These are phyloP conservation scores for Saccharomyces hybrid DNA, from an alignment of 1,139 yeast genomes.

Conservation along the genomic window DNA sequence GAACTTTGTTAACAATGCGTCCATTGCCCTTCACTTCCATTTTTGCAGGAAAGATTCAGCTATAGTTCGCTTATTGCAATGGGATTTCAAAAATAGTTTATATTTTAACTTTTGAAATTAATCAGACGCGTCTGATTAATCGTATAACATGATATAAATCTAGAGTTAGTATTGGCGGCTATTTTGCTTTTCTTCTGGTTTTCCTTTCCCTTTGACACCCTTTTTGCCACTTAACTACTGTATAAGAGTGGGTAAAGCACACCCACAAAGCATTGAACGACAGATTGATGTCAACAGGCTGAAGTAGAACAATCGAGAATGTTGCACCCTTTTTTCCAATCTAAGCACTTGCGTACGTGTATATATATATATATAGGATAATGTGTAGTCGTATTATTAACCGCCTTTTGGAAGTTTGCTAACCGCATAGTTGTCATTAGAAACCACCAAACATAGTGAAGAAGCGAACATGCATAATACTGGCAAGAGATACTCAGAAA, in stretches of 20 bases:
- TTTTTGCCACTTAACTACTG: not conserved
- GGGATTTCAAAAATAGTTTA: not conserved
- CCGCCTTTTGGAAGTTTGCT: not conserved
- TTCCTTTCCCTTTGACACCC: not conserved
- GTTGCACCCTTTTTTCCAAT: not conserved
- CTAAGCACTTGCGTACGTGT: not conserved
- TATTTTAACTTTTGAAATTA: not conserved
- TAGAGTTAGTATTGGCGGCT: not conserved
- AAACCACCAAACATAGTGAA: not conserved
- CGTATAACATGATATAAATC: not conserved
- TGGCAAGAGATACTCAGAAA: conserved; percentile 28
- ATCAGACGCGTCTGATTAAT: not conserved
- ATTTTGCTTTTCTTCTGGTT: not conserved
- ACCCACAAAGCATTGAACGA: not conserved
- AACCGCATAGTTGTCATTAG: not conserved
- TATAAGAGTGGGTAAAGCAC: not conserved
- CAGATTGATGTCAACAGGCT: not conserved
- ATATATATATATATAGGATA: not conserved
- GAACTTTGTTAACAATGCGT: conserved; percentile 13
- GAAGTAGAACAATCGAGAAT: not conserved
- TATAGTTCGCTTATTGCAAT: not conserved
- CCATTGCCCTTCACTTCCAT: conserved; percentile 8
- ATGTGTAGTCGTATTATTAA: not conserved
- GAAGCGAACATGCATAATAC: conserved; percentile 7
- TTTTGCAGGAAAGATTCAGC: not conserved